Evolutionary conservation across 1,139 yeast genomes (phyloP).

Genomic region (Blastobotrys indianensis): DNA sequence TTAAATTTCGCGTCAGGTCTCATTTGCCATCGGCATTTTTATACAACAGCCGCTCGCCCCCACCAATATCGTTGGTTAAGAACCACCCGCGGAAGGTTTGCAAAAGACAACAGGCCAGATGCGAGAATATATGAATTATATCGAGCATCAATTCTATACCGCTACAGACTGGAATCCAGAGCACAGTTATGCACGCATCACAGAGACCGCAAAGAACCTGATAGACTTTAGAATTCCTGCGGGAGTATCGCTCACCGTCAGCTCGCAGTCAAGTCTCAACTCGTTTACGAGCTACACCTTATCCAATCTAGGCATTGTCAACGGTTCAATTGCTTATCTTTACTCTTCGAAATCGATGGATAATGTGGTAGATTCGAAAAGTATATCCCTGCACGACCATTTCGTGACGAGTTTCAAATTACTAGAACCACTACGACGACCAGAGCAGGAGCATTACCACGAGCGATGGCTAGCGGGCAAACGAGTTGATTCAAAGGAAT

Average conservation of each 20-base stretch:
- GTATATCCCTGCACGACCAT: conserved; percentile 53
- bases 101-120: conserved; percentile 28
- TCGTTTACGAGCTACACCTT: conserved; percentile 74
- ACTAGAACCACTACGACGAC: conserved; percentile 43
- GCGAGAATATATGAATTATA: conserved; percentile 82
- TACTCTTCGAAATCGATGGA: conserved; percentile 60
- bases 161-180: conserved; percentile 74
- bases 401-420: conserved; percentile 74
- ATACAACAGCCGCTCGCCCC: neutral
- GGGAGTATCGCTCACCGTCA: conserved; percentile 60
- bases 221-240: conserved; percentile 71
- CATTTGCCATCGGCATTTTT: neutral
- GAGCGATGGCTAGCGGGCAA: conserved; percentile 33
- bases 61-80: neutral
- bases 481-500: conserved; percentile 31
- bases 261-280: conserved; percentile 64
- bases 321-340: conserved; percentile 80
- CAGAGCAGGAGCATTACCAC: conserved; percentile 22
- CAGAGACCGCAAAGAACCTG: conserved; percentile 61
- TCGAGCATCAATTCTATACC: conserved; percentile 62
- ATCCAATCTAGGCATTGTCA: conserved; percentile 59
- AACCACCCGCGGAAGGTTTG: too few relatives aligned
- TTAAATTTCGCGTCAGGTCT: neutral
- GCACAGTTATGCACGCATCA: conserved; percentile 65
- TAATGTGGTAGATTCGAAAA: conserved; percentile 47